phyloP scores from a whole-genome alignment of 2,329 filamentous ascomycete species.

The Cordyceps militaris region DNA sequence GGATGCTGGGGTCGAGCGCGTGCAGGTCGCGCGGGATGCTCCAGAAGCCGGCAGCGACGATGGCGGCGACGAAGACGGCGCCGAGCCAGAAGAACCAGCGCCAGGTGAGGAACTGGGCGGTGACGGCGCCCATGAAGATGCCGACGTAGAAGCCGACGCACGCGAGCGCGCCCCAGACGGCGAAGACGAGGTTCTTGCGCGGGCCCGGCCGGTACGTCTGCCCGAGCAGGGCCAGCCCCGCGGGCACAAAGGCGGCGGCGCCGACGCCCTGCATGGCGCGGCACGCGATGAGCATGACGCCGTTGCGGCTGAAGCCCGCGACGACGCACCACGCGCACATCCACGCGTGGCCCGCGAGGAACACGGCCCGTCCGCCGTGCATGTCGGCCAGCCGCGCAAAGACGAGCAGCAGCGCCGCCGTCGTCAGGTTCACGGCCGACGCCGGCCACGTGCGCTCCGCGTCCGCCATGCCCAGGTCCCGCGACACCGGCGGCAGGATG shows the following conservation, averaged over 20 bases:
- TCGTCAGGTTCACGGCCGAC: slow-evolving; percentile 53
- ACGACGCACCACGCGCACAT: slow-evolving; percentile 62
- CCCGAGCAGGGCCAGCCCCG: slow-evolving; percentile 64
- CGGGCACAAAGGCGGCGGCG: slow-evolving; percentile 60
- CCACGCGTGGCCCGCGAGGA: slow-evolving; percentile 55
- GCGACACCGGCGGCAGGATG: slow-evolving; percentile 59
- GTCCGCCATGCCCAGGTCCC: slow-evolving; percentile 56
- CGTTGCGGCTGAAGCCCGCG: slow-evolving; percentile 60
- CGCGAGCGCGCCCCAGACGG: slow-evolving; percentile 52
- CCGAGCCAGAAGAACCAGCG: slow-evolving; percentile 68
- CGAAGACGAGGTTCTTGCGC: slow-evolving; percentile 61
- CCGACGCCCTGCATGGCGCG: slow-evolving; percentile 70
- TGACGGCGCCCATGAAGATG: slow-evolving; percentile 60
- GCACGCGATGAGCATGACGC: slow-evolving; percentile 64
- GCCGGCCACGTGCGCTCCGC: slow-evolving; percentile 57
- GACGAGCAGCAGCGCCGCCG: slow-evolving; percentile 53
- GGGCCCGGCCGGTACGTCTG: slow-evolving; percentile 64
- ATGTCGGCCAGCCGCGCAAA: slow-evolving; percentile 56
- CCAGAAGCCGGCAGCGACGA: slow-evolving; percentile 37
- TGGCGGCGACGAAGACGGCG: slow-evolving; percentile 33
- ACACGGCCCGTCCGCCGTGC: slow-evolving; percentile 55
- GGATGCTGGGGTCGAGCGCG: slow-evolving; percentile 19
- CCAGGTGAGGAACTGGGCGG: slow-evolving; percentile 55
- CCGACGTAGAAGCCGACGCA: slow-evolving; percentile 56
- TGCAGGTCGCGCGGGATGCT: slow-evolving; percentile 31